Conservation (phyloP, 169 alveolate species). For the Cryptosporidium sp. region DNA sequence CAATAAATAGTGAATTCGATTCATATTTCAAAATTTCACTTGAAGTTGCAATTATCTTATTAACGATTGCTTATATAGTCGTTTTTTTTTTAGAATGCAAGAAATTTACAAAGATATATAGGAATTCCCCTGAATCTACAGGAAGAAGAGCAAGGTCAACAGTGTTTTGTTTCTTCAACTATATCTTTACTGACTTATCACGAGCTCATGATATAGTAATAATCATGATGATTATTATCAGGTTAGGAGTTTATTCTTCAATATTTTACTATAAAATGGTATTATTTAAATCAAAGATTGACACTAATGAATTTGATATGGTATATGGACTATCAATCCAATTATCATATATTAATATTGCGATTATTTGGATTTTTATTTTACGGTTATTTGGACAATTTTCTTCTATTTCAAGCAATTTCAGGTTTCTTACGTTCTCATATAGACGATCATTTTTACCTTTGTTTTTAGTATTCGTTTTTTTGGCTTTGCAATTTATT, state of each 20-base stretch:
- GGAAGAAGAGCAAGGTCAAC: conserved; percentile 38
- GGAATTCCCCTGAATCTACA: conserved; percentile 43
- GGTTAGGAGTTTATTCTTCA: conserved; percentile 11
- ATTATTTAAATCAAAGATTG: neutral
- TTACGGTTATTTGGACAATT: conserved; percentile 33
- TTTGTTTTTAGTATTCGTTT: conserved; percentile 22
- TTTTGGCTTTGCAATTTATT: conserved; percentile 11
- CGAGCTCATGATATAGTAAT: conserved; percentile 40
- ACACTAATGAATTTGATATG: conserved; percentile 12
- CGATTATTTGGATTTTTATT: conserved; percentile 43
- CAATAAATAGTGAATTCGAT: neutral
- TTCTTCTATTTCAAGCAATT: conserved; percentile 42
- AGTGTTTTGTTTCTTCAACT: conserved; percentile 50
- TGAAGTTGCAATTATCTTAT: conserved; percentile 31
- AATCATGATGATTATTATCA: conserved; percentile 25
- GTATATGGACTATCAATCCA: conserved; percentile 14
- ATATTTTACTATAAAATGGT: conserved; percentile 34
- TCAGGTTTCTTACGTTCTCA: conserved; percentile 15
- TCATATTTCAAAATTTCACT: conserved; percentile 19
- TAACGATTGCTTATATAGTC: conserved; percentile 21
- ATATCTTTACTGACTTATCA: conserved; percentile 33
- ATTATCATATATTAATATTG: conserved; percentile 18
- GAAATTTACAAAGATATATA: conserved; percentile 25
- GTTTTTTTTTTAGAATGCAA: conserved; percentile 58
- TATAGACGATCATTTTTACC: conserved; percentile 13